Percentiles rank a stretch among this genome's conserved stretches.
These are phyloP conservation scores for Haplosporangium gracile DNA, from an alignment of 192 early-diverging fungal genomes.

Conservation along the genomic window DNA sequence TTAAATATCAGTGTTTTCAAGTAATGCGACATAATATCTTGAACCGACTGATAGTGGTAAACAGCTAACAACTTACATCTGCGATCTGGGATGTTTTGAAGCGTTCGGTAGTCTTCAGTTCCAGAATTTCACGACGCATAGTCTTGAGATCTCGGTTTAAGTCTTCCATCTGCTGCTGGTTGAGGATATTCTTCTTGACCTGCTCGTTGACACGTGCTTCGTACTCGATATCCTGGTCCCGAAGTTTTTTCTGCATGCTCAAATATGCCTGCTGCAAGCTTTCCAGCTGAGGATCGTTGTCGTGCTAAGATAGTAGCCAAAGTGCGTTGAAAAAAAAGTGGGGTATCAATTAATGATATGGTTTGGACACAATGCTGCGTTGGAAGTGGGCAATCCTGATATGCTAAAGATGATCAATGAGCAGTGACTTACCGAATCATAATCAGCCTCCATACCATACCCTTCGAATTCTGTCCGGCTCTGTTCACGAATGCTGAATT, in stretches of 20 bases:
- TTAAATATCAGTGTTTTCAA: background rate
- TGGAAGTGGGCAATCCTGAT: too few species aligned
- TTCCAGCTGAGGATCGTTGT: constrained; percentile 25
- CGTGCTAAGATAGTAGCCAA: background rate
- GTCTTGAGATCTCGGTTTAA: constrained; percentile 34
- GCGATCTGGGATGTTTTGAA: constrained; percentile 35
- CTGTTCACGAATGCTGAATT: constrained; percentile 41
- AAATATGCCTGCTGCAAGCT: constrained; percentile 22
- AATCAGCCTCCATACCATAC: constrained; percentile 27
- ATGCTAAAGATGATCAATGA: background rate
- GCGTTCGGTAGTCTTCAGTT: constrained; percentile 26
- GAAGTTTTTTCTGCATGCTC: constrained; percentile 35
- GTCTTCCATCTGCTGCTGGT: constrained; percentile 40
- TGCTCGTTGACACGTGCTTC: constrained; percentile 42
- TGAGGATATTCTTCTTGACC: constrained; percentile 23
- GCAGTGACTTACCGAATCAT: constrained; percentile 27
- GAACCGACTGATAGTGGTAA: background rate
- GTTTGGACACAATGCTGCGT: too few species aligned
- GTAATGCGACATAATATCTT: background rate
- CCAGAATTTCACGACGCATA: constrained; percentile 25
- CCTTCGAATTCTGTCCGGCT: constrained; percentile 42
- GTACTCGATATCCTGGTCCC: constrained; percentile 32
- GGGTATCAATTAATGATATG: background rate
- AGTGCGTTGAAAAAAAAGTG: background rate
- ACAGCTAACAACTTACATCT: constrained; percentile 7